Evolutionary conservation across 148 eudicot species (phyloP).

Genomic region (Agrostemma githago): DNA sequence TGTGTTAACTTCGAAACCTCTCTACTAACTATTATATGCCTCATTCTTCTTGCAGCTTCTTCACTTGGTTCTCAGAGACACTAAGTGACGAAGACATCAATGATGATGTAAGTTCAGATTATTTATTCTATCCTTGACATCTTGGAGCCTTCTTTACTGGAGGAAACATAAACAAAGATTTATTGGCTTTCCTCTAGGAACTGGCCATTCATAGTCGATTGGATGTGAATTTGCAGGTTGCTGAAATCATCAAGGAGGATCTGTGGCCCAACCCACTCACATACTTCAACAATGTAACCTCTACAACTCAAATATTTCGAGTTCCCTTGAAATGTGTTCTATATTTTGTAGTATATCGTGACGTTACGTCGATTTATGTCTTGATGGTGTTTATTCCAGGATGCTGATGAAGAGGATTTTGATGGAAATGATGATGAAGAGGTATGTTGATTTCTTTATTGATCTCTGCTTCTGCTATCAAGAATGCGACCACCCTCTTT

Average conservation of each 20-base stretch:
- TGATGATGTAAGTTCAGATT: conserved; percentile 58
- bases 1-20: too few relatives aligned
- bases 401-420: conserved; percentile 71
- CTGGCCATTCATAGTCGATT: neutral
- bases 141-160: neutral
- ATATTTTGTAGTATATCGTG: neutral
- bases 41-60: conserved; percentile 56
- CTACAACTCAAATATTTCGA: neutral
- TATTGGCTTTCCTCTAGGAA: neutral
- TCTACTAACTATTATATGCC: too few relatives aligned
- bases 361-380: neutral
- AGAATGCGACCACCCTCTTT: neutral
- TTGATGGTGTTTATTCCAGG: conserved; percentile 40
- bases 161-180: neutral
- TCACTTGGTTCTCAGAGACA: conserved; percentile 72
- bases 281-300: conserved; percentile 70
- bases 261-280: conserved; percentile 92
- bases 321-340: neutral
- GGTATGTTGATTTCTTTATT: conserved; percentile 29
- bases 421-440: conserved; percentile 59
- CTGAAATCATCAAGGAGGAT: conserved; percentile 94
- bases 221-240: conserved; percentile 53
- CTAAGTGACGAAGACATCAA: conserved; percentile 57
- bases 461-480: too few relatives aligned
- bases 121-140: neutral